A percentile compares a stretch with the other conserved stretches of the same genome.
These are phyloP conservation scores for Buxus sempervirens DNA, from an alignment of 164 flowering plant species.

Conservation along the genomic window DNA sequence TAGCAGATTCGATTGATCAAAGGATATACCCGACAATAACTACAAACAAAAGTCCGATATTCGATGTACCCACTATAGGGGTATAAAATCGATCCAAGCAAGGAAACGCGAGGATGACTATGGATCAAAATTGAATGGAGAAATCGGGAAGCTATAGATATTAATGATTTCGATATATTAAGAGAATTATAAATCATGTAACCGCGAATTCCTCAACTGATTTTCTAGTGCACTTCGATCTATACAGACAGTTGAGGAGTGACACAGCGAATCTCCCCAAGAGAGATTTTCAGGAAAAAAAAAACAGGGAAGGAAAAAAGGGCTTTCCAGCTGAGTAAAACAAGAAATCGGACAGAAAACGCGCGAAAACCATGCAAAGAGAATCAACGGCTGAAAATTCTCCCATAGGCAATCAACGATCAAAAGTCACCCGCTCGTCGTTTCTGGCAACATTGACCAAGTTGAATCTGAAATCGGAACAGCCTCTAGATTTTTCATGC, in stretches of 20 bases:
- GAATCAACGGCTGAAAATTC: constrained; percentile 2
- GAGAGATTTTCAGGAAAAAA: neutral
- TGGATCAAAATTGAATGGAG: neutral
- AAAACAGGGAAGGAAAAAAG: neutral
- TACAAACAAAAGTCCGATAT: too few species aligned
- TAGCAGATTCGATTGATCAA: neutral
- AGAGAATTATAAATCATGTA: neutral
- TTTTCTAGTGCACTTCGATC: neutral
- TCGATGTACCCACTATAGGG: neutral
- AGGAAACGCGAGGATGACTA: neutral
- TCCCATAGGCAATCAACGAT: too few species aligned
- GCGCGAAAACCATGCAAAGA: constrained; percentile 1
- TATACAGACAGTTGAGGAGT: neutral
- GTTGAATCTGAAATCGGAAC: neutral
- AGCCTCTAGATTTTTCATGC: neutral
- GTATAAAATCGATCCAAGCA: neutral
- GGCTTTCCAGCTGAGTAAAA: too few species aligned
- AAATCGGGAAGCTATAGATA: neutral
- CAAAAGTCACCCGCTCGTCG: too few species aligned
- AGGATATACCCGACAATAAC: neutral
- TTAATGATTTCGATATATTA: too few species aligned
- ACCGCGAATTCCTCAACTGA: neutral
- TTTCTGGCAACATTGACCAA: too few species aligned
- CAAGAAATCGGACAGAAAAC: neutral
- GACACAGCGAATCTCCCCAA: neutral